Evolutionary conservation across 352 stramenopile genomes (phyloP).

Genomic region (Pythium brachiatum): DNA sequence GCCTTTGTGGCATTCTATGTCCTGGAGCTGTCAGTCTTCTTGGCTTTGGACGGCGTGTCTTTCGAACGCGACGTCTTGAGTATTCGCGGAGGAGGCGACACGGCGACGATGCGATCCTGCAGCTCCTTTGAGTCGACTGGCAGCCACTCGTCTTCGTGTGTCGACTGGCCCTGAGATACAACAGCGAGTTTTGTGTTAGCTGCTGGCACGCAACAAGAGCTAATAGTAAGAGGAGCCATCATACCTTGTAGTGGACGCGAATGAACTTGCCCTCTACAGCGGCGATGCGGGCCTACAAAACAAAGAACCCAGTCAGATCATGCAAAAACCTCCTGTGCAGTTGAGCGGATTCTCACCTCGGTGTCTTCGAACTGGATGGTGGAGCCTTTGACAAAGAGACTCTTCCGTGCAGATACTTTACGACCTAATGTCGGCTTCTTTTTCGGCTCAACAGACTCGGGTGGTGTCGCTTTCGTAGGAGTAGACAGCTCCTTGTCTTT

Average conservation of each 20-base stretch:
- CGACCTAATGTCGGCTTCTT: neutral
- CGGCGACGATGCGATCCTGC: slow-evolving; percentile 18
- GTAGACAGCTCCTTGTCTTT: slow-evolving; percentile 22
- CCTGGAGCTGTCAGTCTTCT: neutral
- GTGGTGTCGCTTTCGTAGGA: slow-evolving; percentile 31
- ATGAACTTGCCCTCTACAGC: slow-evolving; percentile 74
- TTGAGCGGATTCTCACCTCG: slow-evolving; percentile 31
- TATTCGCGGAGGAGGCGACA: slow-evolving; percentile 23
- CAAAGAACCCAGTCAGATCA: neutral
- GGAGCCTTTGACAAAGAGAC: slow-evolving; percentile 56
- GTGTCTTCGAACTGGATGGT: slow-evolving; percentile 64
- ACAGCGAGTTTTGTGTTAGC: neutral
- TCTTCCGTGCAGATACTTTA: slow-evolving; percentile 32
- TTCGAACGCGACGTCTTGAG: slow-evolving; percentile 11
- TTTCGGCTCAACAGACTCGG: slow-evolving; percentile 9
- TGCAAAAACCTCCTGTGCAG: neutral
- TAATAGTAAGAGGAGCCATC: neutral
- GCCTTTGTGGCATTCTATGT: slow-evolving; percentile 1
- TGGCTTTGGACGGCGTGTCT: neutral
- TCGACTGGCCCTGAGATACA: slow-evolving; percentile 45
- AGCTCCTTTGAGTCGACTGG: slow-evolving; percentile 28
- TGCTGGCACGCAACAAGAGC: neutral
- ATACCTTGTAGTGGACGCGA: slow-evolving; percentile 77
- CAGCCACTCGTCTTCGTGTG: slow-evolving; percentile 73
- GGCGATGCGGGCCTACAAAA: slow-evolving; percentile 49